phyloP scores from a whole-genome alignment of 2,329 filamentous ascomycete genomes.

The Alternaria hordeiaustralica region DNA sequence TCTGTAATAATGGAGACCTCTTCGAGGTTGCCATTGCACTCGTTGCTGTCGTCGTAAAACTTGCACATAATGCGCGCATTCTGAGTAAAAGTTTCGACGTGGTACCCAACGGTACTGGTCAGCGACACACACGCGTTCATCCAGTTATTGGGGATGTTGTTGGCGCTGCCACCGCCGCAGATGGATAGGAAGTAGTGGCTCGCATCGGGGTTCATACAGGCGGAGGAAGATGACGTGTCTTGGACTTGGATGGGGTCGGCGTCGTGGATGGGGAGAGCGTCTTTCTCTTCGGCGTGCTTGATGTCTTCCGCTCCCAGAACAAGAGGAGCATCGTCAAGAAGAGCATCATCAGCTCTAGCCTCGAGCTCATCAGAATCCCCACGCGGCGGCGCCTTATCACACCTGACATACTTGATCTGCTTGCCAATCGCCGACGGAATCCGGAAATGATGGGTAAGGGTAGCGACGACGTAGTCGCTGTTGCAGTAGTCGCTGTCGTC shows the following conservation, averaged over 20 bases:
- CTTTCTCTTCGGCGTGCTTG: neutral
- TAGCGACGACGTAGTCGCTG: neutral
- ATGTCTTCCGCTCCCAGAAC: neutral
- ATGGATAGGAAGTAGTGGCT: neutral
- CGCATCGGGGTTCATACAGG: neutral
- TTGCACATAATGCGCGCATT: neutral
- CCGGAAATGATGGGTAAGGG: too few relatives aligned
- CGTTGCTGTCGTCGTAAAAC: neutral
- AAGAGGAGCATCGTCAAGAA: neutral
- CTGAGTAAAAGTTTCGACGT: neutral
- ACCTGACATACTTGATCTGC: too few relatives aligned
- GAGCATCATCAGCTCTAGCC: too few relatives aligned
- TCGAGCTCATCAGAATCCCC: too few relatives aligned
- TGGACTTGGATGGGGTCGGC: rapidly evolving
- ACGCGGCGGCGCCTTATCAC: too few relatives aligned
- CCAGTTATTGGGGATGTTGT: neutral
- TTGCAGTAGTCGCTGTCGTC: neutral
- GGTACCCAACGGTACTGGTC: neutral
- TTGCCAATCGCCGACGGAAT: too few relatives aligned
- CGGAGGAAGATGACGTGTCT: neutral
- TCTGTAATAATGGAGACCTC: neutral
- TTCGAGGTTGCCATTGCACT: neutral
- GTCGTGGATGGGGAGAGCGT: neutral
- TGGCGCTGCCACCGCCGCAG: neutral
- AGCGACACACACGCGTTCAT: neutral